These are phyloP conservation scores for Verbascum thapsus DNA, from an alignment of 257 asterid genomes.

Conservation along the genomic window DNA sequence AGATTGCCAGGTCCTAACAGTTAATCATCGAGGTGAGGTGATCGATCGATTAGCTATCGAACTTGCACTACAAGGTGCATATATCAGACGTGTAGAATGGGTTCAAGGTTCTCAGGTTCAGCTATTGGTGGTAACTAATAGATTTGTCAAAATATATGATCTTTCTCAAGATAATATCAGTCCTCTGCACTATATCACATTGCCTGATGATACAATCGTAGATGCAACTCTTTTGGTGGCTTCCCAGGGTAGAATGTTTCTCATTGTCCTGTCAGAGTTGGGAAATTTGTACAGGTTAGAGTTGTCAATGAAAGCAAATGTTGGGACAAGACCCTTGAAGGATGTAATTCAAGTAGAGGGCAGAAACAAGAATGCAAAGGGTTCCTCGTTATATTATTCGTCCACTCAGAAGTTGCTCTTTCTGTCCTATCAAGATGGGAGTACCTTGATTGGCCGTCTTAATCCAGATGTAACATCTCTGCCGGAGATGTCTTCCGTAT, in stretches of 20 bases:
- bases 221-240: constrained; percentile 84
- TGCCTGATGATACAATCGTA: constrained; percentile 73
- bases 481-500: constrained; percentile 66
- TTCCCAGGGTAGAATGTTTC: constrained; percentile 76
- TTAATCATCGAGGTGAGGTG: constrained; percentile 97
- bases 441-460: constrained; percentile 77
- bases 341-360: constrained; percentile 76
- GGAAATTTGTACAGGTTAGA: constrained; percentile 89
- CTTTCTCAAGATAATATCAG: constrained; percentile 94
- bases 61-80: constrained; percentile 98
- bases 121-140: constrained; percentile 92
- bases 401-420: constrained; percentile 82
- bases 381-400: constrained; percentile 77
- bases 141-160: constrained; percentile 88
- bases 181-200: constrained; percentile 87
- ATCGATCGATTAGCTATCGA: constrained; percentile 93
- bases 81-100: constrained; percentile 90
- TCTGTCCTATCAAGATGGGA: constrained; percentile 92
- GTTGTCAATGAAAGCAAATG: constrained; percentile 75
- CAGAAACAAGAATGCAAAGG: constrained; percentile 58
- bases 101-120: constrained; percentile 99
- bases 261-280: constrained; percentile 76
- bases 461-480: constrained; percentile 77
- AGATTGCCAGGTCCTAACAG: constrained; percentile 97
- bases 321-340: constrained; percentile 81